Base-by-base conservation (phyloP, 2,329 filamentous ascomycete genomes). In the Xylaria sp. region DNA sequence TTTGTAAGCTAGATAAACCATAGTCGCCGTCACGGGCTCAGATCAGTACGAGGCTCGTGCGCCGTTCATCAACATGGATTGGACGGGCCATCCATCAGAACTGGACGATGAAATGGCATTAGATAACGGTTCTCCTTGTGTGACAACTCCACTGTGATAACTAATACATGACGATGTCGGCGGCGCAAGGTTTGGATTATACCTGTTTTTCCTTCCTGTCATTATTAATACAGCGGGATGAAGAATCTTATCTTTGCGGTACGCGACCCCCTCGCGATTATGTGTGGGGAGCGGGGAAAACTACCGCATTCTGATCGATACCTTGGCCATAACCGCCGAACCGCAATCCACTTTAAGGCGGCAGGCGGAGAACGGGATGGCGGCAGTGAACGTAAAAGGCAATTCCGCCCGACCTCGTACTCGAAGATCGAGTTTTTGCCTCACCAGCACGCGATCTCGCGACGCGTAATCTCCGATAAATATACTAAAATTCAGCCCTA, bases 101-200 rank as follows among this genome's bases (percentile, higher is more conserved):
- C 30, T 28, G 36, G 23, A 25, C 36, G 12, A 13, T 41, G 32
- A 50, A 20, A 57, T 13, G 39, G 46, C 45, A 58, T 46, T 55
- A 55, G 48, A 50, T 48, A 58, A 48, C 53, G 2, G 39, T 9
- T 50, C n/a, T 9, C 36, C 52, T 52, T 18, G 7, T 30, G 57
- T 1, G 25, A 45, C 43, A n/a, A 20, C 65, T 39, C 60, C 65
- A 64, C 53, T 45, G 9, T n/a, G 65, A 67, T 63, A 63, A 60
- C 39, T 18, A 34, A 52, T 39, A n/a, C 34, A 32, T 30, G 30
- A 68, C 59, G 53, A 68, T 66, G 66, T 66, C 63, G 63, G 63
- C 59, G 28, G 32, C 53, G 15, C 43, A 66, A 63, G 53, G 63
- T 63, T 57, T 36, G 30, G 18, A 34, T 39, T 39, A 56, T 56